These are phyloP conservation scores for Scheffersomyces stipitis DNA, from an alignment of 805 yeast species.

Conservation along the genomic window DNA sequence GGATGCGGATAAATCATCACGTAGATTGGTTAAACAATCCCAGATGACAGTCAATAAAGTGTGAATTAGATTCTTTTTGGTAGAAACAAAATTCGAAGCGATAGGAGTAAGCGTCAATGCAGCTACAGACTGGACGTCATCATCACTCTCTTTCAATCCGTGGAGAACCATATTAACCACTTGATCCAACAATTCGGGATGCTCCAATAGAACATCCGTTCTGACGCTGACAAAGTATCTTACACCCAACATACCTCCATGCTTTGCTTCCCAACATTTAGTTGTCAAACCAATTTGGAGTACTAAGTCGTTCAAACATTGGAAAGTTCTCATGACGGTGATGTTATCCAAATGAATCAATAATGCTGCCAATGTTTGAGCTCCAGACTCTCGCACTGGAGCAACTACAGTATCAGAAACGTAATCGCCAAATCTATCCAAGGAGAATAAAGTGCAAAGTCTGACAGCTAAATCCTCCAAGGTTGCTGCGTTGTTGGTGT, in stretches of 20 bases:
- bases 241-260: conserved; percentile 94
- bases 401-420: conserved; percentile 98
- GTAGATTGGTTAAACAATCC: conserved; percentile 79
- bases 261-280: conserved; percentile 92
- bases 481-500: conserved; percentile 60
- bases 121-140: conserved; percentile 96
- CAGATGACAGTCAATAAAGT: conserved; percentile 72
- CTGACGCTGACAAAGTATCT: conserved; percentile 89
- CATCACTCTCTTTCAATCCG: conserved; percentile 76
- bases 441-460: conserved; percentile 78
- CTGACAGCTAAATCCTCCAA: conserved; percentile 88
- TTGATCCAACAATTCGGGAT: conserved; percentile 59
- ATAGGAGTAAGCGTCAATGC: conserved; percentile 92
- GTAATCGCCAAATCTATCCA: conserved; percentile 95
- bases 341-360: conserved; percentile 68
- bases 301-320: conserved; percentile 65
- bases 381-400: conserved; percentile 95
- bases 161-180: conserved; percentile 84
- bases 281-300: conserved; percentile 59
- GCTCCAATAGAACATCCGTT: conserved; percentile 67
- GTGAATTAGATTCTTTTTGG: conserved; percentile 51
- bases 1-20: conserved; percentile 92
- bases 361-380: conserved; percentile 89
- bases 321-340: conserved; percentile 60
- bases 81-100: conserved; percentile 77